Conservation (phyloP, 2,329 filamentous ascomycete species). For the Cladobotryum protrusum region DNA sequence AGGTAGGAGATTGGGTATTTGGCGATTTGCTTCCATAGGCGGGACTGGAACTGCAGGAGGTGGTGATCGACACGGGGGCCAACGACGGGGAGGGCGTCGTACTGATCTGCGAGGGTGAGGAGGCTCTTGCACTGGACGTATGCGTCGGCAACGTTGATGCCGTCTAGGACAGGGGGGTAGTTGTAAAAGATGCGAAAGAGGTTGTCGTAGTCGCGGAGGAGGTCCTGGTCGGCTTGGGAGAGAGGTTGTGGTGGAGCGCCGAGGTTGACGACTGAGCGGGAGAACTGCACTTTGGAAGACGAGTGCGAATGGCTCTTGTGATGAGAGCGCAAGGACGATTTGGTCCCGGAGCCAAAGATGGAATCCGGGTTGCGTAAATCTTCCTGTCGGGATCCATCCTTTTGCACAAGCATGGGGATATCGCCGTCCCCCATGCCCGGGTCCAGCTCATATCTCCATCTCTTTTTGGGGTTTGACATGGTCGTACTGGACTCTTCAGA, state of each 20-base stretch:
- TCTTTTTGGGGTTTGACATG: constrained; percentile 33
- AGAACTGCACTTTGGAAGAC: constrained; percentile 55
- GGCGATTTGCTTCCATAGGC: constrained; percentile 92
- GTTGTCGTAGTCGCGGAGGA: constrained; percentile 90
- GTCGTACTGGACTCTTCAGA: neutral
- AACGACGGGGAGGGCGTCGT: constrained; percentile 82
- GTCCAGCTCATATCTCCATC: constrained; percentile 87
- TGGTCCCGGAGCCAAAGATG: constrained; percentile 31
- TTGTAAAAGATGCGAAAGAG: constrained; percentile 96
- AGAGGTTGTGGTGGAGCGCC: constrained; percentile 40
- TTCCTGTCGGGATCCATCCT: constrained; percentile 41
- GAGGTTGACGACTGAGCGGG: constrained; percentile 82
- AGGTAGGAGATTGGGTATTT: constrained; percentile 93
- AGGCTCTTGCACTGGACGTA: constrained; percentile 93
- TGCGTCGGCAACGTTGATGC: constrained; percentile 82
- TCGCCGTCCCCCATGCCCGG: constrained; percentile 65
- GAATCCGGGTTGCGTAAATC: constrained; percentile 13
- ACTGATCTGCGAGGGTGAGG: constrained; percentile 84
- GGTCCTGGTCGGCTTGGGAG: constrained; percentile 61
- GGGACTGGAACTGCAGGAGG: constrained; percentile 81
- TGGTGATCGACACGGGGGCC: constrained; percentile 91
- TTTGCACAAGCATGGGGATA: constrained; percentile 82
- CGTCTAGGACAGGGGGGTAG: constrained; percentile 73
- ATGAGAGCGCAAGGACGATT: constrained; percentile 41
- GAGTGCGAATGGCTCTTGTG: constrained; percentile 47